phyloP scores from a whole-genome alignment of 1,139 yeast species.

The Saccharomycopsis crataegensis region DNA sequence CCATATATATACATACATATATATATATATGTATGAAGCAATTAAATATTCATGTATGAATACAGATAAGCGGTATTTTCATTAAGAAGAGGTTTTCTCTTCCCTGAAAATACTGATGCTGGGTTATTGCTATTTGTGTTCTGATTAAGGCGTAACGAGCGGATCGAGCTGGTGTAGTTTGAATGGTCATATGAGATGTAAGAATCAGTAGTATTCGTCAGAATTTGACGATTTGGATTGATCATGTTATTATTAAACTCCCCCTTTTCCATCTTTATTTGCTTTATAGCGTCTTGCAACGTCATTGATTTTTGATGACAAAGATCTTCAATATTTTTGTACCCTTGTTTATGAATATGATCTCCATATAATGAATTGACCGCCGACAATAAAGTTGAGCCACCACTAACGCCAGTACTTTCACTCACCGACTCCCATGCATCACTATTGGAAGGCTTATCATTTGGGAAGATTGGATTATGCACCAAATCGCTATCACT shows the following conservation, averaged over 20 bases:
- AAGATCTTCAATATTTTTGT: slow-evolving; percentile 14
- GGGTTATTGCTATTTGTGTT: too few species aligned
- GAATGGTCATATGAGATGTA: too few species aligned
- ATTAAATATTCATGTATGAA: too few species aligned
- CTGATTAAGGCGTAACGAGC: too few species aligned
- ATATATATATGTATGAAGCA: too few species aligned
- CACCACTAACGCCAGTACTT: not conserved
- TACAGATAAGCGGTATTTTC: too few species aligned
- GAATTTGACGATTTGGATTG: too few species aligned
- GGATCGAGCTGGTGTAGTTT: too few species aligned
- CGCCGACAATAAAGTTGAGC: slow-evolving; percentile 16
- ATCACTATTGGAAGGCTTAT: not conserved
- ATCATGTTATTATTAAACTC: not conserved
- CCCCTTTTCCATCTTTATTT: slow-evolving; percentile 5
- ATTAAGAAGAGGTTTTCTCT: too few species aligned
- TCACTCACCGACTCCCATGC: slow-evolving; percentile 16
- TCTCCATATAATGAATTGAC: slow-evolving; percentile 19
- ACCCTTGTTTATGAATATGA: slow-evolving; percentile 14
- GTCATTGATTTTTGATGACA: slow-evolving; percentile 11
- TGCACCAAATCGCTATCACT: slow-evolving; percentile 18
- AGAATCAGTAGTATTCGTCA: too few species aligned
- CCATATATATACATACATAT: too few species aligned
- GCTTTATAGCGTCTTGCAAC: slow-evolving; percentile 16
- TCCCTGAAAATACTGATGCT: too few species aligned
- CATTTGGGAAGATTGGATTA: slow-evolving; percentile 5